Base-by-base conservation (phyloP, 2,329 filamentous ascomycete species). In the Trichoderma semiorbis region DNA sequence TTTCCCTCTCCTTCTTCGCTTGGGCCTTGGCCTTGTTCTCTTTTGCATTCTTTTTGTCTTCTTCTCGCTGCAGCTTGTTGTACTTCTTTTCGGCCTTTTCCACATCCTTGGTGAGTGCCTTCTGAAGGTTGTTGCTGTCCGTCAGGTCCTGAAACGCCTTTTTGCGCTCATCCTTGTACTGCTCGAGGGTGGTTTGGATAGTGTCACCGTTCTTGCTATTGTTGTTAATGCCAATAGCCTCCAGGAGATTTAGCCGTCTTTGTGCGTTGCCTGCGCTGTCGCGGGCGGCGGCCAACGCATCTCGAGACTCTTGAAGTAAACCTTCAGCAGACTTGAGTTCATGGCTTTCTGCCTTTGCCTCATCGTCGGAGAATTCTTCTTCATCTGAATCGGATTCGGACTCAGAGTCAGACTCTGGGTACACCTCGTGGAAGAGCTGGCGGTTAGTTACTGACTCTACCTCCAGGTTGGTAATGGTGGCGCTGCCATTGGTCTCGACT, bases 401-500 rank as follows among this genome's bases (percentile, higher is more conserved):
- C 3, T 76, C 71, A 5, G 74, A 73, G 2, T 80, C 75, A 11
- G 78, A 75, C 6, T 77, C 75, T 0, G 85, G 84, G 72, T 87
- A 87, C 18, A 86, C 77, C 18, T 88, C 86, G 63, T 86, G 77
- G 62, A 87, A 88, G 32, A 83, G 80, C 18, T 88, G 85, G 21
- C 80, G 81, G 74, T 89, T 88, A 3, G 84, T 84, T 11, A 90
- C 80, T 5, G 87, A 80, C 71, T 90, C 85, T 55, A 91, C 84
- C 7, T 85, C 84, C 73, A 92, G 90, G 75, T 92, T 89, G 12
- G 78, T 88, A 75, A 91, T 88, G 47, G 85, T 85, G 11, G 87
- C 88, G 2, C 83, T 75, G 11, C 88, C 87, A 66, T 82, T 85
- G 55, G 88, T 87, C 72, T 90, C 88, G 21, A 91, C 84, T 73